phyloP scores from a whole-genome alignment of 345 rosid genomes.

The Lagerstroemia speciosa region DNA sequence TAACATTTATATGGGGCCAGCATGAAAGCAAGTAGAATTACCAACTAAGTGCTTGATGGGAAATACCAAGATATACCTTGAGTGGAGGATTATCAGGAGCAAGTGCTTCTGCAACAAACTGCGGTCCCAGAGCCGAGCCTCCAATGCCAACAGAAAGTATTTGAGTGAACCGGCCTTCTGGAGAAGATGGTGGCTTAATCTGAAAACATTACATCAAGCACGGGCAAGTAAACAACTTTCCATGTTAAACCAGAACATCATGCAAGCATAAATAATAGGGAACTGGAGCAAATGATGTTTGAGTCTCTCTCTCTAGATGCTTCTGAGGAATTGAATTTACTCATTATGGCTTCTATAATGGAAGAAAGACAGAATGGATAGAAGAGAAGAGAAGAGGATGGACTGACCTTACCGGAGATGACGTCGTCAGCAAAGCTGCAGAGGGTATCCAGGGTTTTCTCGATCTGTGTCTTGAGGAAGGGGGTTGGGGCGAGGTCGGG shows the following conservation, averaged over 20 bases:
- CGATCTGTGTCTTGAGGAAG: slow-evolving; percentile 52
- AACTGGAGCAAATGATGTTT: neutral
- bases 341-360: neutral
- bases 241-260: neutral
- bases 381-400: neutral
- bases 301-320: neutral
- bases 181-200: slow-evolving; percentile 73
- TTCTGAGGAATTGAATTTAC: neutral
- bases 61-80: slow-evolving; percentile 34
- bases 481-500: slow-evolving; percentile 58
- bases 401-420: slow-evolving; percentile 76
- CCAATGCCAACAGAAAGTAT: slow-evolving; percentile 93
- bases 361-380: neutral
- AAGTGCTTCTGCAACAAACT: slow-evolving; percentile 93
- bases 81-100: slow-evolving; percentile 98
- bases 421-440: slow-evolving; percentile 62
- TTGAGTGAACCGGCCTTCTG: slow-evolving; percentile 72
- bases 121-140: slow-evolving; percentile 98
- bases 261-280: neutral
- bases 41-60: neutral
- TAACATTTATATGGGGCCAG: too few species aligned
- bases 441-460: slow-evolving; percentile 55
- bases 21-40: too few species aligned
- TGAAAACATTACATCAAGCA: slow-evolving; percentile 23
- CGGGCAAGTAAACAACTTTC: slow-evolving; percentile 8